Evolutionary conservation across 768 basidiomycete genomes (phyloP).

Genomic region (Mycena pura): DNA sequence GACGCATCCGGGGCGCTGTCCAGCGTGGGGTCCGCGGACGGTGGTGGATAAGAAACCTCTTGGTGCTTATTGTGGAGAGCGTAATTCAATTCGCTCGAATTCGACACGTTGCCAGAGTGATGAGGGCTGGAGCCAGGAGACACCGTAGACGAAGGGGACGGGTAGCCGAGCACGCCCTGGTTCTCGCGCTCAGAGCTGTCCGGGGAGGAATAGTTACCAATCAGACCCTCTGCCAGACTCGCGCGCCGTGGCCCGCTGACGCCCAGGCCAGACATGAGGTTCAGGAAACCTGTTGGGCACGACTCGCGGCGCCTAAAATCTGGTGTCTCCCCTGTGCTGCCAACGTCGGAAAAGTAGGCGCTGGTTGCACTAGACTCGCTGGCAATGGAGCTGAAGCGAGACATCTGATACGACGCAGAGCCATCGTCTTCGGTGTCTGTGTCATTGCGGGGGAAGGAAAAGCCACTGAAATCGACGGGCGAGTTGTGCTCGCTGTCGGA

Average conservation of each 20-base stretch:
- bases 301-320: slow-evolving; percentile 44
- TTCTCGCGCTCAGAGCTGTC: neutral
- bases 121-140: slow-evolving; percentile 23
- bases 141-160: slow-evolving; percentile 22
- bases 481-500: slow-evolving; percentile 60
- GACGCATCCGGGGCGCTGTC: neutral
- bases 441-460: slow-evolving; percentile 55
- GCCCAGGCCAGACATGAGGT: slow-evolving; percentile 51
- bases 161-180: slow-evolving; percentile 8
- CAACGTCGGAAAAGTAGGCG: slow-evolving; percentile 54
- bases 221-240: slow-evolving; percentile 25
- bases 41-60: neutral
- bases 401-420: slow-evolving; percentile 55
- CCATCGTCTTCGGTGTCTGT: slow-evolving; percentile 59
- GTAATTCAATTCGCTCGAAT: slow-evolving; percentile 23
- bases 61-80: slow-evolving; percentile 12
- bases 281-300: slow-evolving; percentile 48
- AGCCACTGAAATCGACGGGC: slow-evolving; percentile 53
- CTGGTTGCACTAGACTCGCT: slow-evolving; percentile 66
- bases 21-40: slow-evolving; percentile 2
- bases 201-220: slow-evolving; percentile 9
- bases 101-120: neutral
- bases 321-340: slow-evolving; percentile 42
- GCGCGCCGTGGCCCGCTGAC: slow-evolving; percentile 38
- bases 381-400: slow-evolving; percentile 67